Evolutionary conservation across 345 rosid species (phyloP), one percentile per base, ranked within the genome.

Genomic region (Noccaea bulbosa): DNA sequence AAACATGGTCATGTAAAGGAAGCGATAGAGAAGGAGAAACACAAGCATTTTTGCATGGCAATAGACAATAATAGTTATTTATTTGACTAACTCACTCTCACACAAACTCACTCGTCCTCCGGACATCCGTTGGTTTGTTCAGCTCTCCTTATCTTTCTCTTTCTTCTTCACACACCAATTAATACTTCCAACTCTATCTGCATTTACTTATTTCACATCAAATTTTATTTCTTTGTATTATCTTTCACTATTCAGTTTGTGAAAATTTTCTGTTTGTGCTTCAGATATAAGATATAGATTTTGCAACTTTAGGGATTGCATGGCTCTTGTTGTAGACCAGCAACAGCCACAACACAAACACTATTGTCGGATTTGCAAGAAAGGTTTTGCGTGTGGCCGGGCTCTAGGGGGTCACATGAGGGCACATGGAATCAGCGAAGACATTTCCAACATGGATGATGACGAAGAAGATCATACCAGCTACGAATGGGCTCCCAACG

Each of bases 391-490:
- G 33, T 85, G 89, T 37, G 84, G 92, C 4, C 78, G 82, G 6
- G 88, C 92, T 7, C 61, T 85, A 2, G 88, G 89, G 0, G 92
- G 87, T 16, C 89, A 87, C 78, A 87, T 85, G 89, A 82, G 89
- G 71, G 85, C 84, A 0, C 92, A 87, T 12, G 92, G 89, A 10
- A 82, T 87, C 5, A 78, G 80, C 6, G 83, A 78, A 20, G 84
- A 81, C 30, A 34, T 24, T 62, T 38, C 17, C 2, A 11, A 34
- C 11, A 8, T n/a, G 45, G 87, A 62, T 15, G 91, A 85, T 3
- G 88, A 85, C 1, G 87, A 50, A 0, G 87, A 84, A 5, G 90
- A 86, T 47, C 82, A 74, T 0, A 83, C 70, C 0, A 84, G 86
- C 67, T 88, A 82, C 63, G 79, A 72, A 20, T 75, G 70, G 51